phyloP scores from a whole-genome alignment of 345 rosid genomes.

The Erysimum cheiranthoides region DNA sequence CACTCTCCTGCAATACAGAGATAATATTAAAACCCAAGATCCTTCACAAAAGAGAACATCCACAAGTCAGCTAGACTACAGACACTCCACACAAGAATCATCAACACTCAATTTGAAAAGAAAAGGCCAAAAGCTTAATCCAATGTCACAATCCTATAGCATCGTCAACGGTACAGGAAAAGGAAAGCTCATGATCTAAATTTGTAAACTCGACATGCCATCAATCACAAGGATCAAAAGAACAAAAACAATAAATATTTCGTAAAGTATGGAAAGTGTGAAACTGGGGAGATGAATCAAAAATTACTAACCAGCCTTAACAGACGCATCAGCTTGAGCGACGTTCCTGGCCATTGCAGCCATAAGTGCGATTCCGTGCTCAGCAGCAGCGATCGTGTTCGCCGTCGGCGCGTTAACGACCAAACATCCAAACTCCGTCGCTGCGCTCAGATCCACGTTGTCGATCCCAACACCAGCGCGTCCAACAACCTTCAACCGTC shows the following conservation, averaged over 20 bases:
- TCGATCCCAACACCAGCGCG: constrained; percentile 96
- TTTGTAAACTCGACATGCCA: neutral
- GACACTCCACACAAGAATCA: constrained; percentile 8
- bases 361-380: constrained; percentile 91
- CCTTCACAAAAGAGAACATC: neutral
- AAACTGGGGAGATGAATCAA: neutral
- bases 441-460: constrained; percentile 91
- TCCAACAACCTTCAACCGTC: constrained; percentile 88
- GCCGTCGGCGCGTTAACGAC: constrained; percentile 96
- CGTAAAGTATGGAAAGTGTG: neutral
- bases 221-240: constrained; percentile 13
- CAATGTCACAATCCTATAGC: neutral
- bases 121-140: neutral
- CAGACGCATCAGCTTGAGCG: constrained; percentile 85
- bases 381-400: constrained; percentile 91
- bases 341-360: constrained; percentile 90
- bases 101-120: neutral
- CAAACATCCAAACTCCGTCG: constrained; percentile 87
- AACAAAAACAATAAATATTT: neutral
- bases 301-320: constrained; percentile 77
- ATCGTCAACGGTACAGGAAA: constrained; percentile 2
- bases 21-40: constrained; percentile 5
- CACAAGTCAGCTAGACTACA: constrained; percentile 7
- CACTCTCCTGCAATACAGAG: constrained; percentile 64
- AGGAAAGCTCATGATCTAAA: neutral